Conservation (phyloP, 192 early-diverging fungal species). For the Polychytrium aggregatum region DNA sequence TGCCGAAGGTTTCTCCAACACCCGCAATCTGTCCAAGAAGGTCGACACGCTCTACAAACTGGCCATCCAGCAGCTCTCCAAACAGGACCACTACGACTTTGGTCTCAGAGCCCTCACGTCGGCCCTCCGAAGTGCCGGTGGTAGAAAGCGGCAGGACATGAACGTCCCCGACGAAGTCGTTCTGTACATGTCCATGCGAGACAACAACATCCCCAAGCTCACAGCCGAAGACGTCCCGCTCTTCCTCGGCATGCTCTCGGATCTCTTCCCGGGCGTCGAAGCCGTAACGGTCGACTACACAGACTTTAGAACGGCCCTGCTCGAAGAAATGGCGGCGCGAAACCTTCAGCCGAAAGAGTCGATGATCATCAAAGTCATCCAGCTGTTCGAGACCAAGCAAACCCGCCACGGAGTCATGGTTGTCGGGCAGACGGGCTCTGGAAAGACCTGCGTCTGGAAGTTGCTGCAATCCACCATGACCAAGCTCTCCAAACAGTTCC, state of each 20-base stretch:
- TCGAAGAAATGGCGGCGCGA: constrained; percentile 34
- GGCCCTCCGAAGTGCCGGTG: constrained; percentile 34
- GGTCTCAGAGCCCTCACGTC: constrained; percentile 40
- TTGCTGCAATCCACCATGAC: constrained; percentile 33
- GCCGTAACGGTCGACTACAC: constrained; percentile 31
- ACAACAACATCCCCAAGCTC: constrained; percentile 50
- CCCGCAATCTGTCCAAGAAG: constrained; percentile 38
- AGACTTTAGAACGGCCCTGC: constrained; percentile 29
- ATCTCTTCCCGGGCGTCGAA: constrained; percentile 48
- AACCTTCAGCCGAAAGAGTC: constrained; percentile 27
- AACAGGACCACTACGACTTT: constrained; percentile 57
- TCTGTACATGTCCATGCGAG: constrained; percentile 35
- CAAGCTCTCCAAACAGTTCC: constrained; percentile 22
- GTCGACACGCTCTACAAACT: constrained; percentile 50
- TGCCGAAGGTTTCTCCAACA: constrained; percentile 51
- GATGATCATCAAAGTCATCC: constrained; percentile 41
- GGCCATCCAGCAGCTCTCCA: constrained; percentile 45
- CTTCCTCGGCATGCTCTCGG: constrained; percentile 43
- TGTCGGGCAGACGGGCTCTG: constrained; percentile 45
- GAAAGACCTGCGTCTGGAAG: constrained; percentile 43
- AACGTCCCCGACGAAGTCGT: constrained; percentile 41
- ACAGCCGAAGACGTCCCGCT: constrained; percentile 50
- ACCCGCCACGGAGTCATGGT: constrained; percentile 49
- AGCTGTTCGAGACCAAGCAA: constrained; percentile 44
- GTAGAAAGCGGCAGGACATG: constrained; percentile 30